phyloP scores from a whole-genome alignment of 768 basidiomycete genomes.

The Calocybe cyanea region DNA sequence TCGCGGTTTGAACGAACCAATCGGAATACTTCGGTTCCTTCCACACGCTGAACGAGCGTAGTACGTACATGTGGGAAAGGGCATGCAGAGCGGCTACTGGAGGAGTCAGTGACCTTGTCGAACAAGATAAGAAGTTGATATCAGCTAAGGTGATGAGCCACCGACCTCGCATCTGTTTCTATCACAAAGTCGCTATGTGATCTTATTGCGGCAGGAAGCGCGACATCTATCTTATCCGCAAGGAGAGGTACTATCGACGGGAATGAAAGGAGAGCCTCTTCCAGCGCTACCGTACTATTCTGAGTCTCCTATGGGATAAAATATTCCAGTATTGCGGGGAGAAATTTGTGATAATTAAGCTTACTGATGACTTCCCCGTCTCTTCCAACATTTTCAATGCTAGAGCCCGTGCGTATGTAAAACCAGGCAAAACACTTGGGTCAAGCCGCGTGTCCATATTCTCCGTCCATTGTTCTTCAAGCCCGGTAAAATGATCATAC shows the following conservation, averaged over 20 bases:
- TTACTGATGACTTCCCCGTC: conserved; percentile 36
- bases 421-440: conserved; percentile 70
- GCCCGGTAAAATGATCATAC: conserved; percentile 43
- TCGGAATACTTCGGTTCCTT: conserved; percentile 59
- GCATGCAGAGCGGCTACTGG: conserved; percentile 61
- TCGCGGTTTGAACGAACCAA: conserved; percentile 70
- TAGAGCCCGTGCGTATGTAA: conserved; percentile 69
- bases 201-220: conserved; percentile 54
- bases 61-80: conserved; percentile 84
- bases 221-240: conserved; percentile 80
- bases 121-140: neutral
- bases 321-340: neutral
- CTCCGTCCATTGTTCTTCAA: conserved; percentile 12
- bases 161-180: conserved; percentile 63
- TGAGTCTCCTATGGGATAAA: conserved; percentile 40
- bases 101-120: conserved; percentile 32
- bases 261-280: conserved; percentile 70
- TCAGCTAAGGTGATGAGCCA: neutral
- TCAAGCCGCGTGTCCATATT: conserved; percentile 32
- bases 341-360: neutral
- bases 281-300: conserved; percentile 63
- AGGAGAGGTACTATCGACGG: conserved; percentile 80
- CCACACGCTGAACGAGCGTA: conserved; percentile 76
- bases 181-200: conserved; percentile 65
- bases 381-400: conserved; percentile 55